These are phyloP conservation scores for Pterocarpus santalinus DNA, from an alignment of 306 rosid species.

Conservation along the genomic window DNA sequence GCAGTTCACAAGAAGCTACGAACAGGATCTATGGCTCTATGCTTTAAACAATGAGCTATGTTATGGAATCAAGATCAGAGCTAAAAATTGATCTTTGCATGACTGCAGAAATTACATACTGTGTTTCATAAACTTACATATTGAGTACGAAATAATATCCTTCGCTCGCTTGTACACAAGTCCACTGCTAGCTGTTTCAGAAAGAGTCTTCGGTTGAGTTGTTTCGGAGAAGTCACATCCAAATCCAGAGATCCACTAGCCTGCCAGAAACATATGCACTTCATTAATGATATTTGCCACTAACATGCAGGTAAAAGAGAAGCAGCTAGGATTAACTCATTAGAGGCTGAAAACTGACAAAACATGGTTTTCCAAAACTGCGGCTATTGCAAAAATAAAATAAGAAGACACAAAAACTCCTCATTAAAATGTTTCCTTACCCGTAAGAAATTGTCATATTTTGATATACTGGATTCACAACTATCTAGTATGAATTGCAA, in stretches of 20 bases:
- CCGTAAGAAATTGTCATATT: conserved; percentile 88
- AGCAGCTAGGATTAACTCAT: neutral
- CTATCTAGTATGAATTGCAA: conserved; percentile 82
- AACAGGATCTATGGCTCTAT: neutral
- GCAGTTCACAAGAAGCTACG: neutral
- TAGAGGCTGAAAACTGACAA: neutral
- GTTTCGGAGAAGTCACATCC: conserved; percentile 93
- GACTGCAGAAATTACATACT: neutral
- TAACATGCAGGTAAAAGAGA: neutral
- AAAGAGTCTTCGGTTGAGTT: conserved; percentile 85
- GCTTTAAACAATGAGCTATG: neutral
- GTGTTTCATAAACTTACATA: conserved; percentile 66
- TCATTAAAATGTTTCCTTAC: conserved; percentile 50
- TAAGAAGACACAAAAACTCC: neutral
- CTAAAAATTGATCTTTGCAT: conserved; percentile 1
- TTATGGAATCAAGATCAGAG: conserved; percentile 6
- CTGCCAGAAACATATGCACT: conserved; percentile 55
- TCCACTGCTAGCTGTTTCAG: conserved; percentile 92
- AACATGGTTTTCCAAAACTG: conserved; percentile 7
- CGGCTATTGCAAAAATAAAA: neutral
- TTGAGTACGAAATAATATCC: conserved; percentile 88
- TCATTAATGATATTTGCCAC: conserved; percentile 14
- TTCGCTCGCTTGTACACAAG: conserved; percentile 83
- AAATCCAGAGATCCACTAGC: conserved; percentile 94
- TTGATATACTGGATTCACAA: conserved; percentile 91